phyloP scores from a whole-genome alignment of 495 filamentous ascomycete genomes.

The Aspergillus nanangensis region DNA sequence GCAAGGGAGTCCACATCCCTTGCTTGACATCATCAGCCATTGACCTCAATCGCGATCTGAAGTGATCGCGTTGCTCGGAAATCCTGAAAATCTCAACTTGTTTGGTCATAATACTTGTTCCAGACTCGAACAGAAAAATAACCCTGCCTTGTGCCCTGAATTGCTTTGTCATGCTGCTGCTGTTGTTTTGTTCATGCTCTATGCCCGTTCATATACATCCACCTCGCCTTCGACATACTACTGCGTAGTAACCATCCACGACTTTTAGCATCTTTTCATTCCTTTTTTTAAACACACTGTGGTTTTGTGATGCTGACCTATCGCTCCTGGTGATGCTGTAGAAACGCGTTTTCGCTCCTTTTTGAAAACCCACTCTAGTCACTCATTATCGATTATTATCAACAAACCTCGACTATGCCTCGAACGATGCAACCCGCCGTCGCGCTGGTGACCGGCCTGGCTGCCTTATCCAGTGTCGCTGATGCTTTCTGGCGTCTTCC shows the following conservation, averaged over 20 bases:
- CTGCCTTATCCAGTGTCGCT: conserved; percentile 31
- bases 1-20: conserved; percentile 18
- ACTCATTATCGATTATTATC: conserved; percentile 6
- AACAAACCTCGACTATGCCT: conserved; percentile 12
- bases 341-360: conserved; percentile 14
- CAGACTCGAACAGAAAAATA: too few relatives aligned
- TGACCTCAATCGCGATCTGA: conserved; percentile 2
- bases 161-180: conserved; percentile 13
- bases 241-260: conserved; percentile 5
- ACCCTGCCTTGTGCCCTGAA: background rate
- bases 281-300: background rate
- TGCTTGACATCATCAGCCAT: background rate
- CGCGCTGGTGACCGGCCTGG: conserved; percentile 25
- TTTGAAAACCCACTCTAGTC: conserved; percentile 11
- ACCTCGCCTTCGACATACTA: background rate
- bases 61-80: background rate
- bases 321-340: conserved; percentile 15
- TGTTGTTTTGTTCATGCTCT: conserved; percentile 8
- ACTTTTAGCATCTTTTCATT: background rate
- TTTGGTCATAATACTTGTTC: too few relatives aligned
- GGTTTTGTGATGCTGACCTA: conserved; percentile 10
- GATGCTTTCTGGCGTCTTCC: conserved; percentile 86
- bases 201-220: conserved; percentile 4
- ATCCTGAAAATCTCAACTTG: background rate
- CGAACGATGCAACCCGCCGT: conserved; percentile 14